These are phyloP conservation scores for Lenwebbia sp. DNA, from an alignment of 345 rosid species.

Conservation along the genomic window DNA sequence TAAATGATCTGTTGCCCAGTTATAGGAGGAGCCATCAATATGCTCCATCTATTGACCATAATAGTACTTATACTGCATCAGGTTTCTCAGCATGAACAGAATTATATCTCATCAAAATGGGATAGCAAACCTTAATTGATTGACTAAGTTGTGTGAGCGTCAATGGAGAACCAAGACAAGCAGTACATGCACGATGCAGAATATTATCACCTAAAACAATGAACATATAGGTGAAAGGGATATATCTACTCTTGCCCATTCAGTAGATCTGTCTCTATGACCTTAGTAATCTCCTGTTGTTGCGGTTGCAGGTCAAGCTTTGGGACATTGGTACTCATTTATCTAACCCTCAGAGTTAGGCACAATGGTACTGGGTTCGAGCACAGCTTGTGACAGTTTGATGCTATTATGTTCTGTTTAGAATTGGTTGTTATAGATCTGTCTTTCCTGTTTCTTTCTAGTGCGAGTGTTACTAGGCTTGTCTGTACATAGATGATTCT, in stretches of 20 bases:
- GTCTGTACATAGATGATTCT: not conserved
- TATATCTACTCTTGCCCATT: not conserved
- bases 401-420: not conserved
- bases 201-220: not conserved
- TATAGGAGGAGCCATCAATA: not conserved
- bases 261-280: not conserved
- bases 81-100: not conserved
- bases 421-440: not conserved
- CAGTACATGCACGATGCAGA: not conserved
- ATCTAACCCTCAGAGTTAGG: slow-evolving; percentile 70
- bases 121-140: not conserved
- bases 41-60: not conserved
- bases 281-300: not conserved
- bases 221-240: not conserved
- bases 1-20: not conserved
- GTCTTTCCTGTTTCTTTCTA: not conserved
- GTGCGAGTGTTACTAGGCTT: not conserved
- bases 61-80: not conserved
- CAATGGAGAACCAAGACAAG: not conserved
- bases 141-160: not conserved
- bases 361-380: slow-evolving; percentile 36
- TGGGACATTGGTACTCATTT: slow-evolving; percentile 80
- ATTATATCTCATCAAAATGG: not conserved
- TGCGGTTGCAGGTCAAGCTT: slow-evolving; percentile 64
- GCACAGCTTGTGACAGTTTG: slow-evolving; percentile 18